Base-by-base conservation (phyloP, 495 filamentous ascomycete genomes). In the Copromyces sp. region DNA sequence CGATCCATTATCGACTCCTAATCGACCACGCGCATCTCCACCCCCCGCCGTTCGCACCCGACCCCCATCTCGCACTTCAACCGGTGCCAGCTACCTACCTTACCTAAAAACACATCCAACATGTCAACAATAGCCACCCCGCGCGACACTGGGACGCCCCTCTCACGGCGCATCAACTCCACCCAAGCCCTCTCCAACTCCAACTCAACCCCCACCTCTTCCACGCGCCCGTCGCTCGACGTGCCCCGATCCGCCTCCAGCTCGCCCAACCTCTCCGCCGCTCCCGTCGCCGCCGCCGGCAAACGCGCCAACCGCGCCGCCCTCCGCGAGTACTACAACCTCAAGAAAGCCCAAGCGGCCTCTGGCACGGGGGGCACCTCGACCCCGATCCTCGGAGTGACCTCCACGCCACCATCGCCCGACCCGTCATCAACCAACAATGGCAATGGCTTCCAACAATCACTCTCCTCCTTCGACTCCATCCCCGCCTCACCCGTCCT, bases 271-370 rank as follows among this genome's bases (percentile, higher is more conserved):
- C 82, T 84, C 80, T 71, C 72, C 85, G 82, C 74, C 80, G 78
- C 70, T 82, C 71, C 86, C 70, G 84, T 87, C 39, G 84, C 87
- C 44, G 79, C 82, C 70, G 65, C 81, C 72, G 77, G 72, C 72
- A 83, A 78, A 73, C 85, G 83, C 70, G 73, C 76, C 70, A 87
- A 84, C 75, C 91, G 95, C 75, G 87, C 92, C 44, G 95, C 95
- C 20, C 87, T 99, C 17, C 91, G 95, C 72, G 93, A 97, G 76
- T 98, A 97, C 84, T 99, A 98, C 82, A 93, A 93, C 75, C 87
- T 98, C 71, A 92, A 91, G 77, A 84, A 88, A 9, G 17, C 73
- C 14, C 53, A 61, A 61, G 68, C 73, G 65, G 59, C 73, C 9
- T 44, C 75, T 6, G 35, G 47, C 16, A 40, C 74, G 3, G 39